Conservation (phyloP, 148 eudicot species). For the Camellia lanceoleosa region DNA sequence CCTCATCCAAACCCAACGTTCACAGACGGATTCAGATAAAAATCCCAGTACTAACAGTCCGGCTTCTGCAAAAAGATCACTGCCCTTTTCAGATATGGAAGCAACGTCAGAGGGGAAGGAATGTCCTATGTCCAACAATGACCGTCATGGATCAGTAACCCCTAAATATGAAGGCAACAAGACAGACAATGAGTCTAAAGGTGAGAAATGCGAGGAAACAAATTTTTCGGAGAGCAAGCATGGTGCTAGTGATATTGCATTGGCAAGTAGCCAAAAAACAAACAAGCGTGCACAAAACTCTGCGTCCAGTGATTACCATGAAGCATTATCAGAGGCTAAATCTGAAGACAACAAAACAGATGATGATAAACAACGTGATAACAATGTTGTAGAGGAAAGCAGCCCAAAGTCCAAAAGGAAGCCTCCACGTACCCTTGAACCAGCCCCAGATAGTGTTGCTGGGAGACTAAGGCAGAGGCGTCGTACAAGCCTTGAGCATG, state of each 20-base stretch:
- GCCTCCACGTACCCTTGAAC: background rate
- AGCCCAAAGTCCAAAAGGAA: background rate
- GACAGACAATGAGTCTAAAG: slow-evolving; percentile 12
- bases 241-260: background rate
- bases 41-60: slow-evolving; percentile 23
- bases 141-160: background rate
- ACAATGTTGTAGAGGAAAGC: background rate
- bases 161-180: slow-evolving; percentile 13
- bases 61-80: slow-evolving; percentile 59
- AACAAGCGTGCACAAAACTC: no score
- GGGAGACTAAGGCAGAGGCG: slow-evolving; percentile 41
- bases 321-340: slow-evolving; percentile 9
- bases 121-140: slow-evolving; percentile 1
- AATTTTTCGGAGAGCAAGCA: background rate
- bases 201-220: slow-evolving; percentile 1
- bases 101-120: slow-evolving; percentile 18
- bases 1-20: slow-evolving; percentile 63
- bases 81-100: slow-evolving; percentile 49
- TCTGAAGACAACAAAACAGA: slow-evolving; percentile 11
- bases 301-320: no score
- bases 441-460: slow-evolving; percentile 6
- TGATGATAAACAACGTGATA: slow-evolving; percentile 7
- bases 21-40: slow-evolving; percentile 33
- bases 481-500: background rate
- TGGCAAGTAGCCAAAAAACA: background rate